Percentiles rank a stretch among this genome's conserved stretches.
Conservation (phyloP, 129 eudicot genomes). For the Calendula officinalis region DNA sequence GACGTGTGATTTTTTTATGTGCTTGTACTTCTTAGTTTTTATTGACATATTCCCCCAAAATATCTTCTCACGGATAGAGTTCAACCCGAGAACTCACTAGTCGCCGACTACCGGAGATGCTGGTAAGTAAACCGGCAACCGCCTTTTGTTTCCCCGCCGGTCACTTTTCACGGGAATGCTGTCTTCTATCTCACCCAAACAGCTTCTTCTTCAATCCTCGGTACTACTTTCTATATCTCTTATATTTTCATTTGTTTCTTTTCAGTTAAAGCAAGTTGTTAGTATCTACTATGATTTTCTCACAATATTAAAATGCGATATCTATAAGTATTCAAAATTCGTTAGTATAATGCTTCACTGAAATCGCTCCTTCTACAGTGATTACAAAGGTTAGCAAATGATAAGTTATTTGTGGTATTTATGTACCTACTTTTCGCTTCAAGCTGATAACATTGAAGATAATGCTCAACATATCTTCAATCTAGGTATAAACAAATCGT, state of each 20-base stretch:
- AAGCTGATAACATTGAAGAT: neutral
- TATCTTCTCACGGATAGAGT: neutral
- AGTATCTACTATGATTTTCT: neutral
- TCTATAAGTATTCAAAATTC: too few species aligned
- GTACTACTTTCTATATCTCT: conserved; percentile 21
- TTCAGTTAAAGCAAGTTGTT: neutral
- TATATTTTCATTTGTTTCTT: neutral
- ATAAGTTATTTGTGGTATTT: neutral
- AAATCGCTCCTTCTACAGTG: conserved; percentile 26
- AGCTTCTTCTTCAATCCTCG: conserved; percentile 30
- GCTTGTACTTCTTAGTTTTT: neutral
- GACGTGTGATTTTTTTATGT: too few species aligned
- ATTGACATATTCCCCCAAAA: neutral
- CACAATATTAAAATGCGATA: neutral
- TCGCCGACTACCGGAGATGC: conserved; percentile 31
- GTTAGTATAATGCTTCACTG: conserved; percentile 15
- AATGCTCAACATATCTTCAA: neutral
- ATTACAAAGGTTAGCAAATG: conserved; percentile 19
- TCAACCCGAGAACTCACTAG: neutral
- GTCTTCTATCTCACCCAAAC: conserved; percentile 41
- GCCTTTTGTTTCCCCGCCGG: conserved; percentile 44
- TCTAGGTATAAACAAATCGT: too few species aligned
- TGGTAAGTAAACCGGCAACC: conserved; percentile 46
- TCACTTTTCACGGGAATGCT: conserved; percentile 27
- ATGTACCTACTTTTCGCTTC: neutral